A percentile compares a stretch with the other conserved stretches of the same genome.
phyloP scores from a whole-genome alignment of 768 basidiomycete species.

The Auricularia cornea region DNA sequence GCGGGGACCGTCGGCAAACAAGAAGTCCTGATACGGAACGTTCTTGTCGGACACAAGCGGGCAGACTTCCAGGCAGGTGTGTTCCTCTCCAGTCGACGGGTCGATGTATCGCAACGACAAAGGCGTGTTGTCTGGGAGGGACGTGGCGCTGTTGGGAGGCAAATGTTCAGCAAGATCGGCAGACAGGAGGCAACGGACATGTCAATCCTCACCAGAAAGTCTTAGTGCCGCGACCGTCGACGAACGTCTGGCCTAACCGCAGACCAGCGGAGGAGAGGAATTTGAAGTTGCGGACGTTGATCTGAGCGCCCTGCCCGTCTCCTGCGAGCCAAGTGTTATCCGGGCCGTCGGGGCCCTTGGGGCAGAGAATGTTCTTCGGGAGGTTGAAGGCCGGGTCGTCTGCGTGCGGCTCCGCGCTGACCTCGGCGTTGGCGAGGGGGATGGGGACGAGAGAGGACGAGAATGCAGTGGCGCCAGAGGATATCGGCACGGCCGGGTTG shows the following conservation, averaged over 20 bases:
- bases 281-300: constrained; percentile 70
- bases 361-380: constrained; percentile 72
- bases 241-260: constrained; percentile 87
- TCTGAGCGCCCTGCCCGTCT: constrained; percentile 58
- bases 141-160: constrained; percentile 44
- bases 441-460: constrained; percentile 85
- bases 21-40: constrained; percentile 87
- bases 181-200: not conserved
- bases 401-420: constrained; percentile 57
- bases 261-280: constrained; percentile 70
- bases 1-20: constrained; percentile 51
- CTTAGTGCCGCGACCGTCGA: constrained; percentile 72
- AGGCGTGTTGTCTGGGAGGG: constrained; percentile 83
- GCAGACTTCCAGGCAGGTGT: constrained; percentile 70
- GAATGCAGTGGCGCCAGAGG: constrained; percentile 73
- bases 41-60: constrained; percentile 71
- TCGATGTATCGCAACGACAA: constrained; percentile 73
- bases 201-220: constrained; percentile 61
- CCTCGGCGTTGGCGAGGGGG: constrained; percentile 46
- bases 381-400: constrained; percentile 50
- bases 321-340: constrained; percentile 79
- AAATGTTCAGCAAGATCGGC: constrained; percentile 4
- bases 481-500: constrained; percentile 81
- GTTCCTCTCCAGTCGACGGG: constrained; percentile 61
- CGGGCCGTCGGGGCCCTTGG: constrained; percentile 69